Evolutionary conservation across 1,284 basidiomycete species (phyloP), one percentile per base, ranked within the genome.

Genomic region (Ustilago sp.): DNA sequence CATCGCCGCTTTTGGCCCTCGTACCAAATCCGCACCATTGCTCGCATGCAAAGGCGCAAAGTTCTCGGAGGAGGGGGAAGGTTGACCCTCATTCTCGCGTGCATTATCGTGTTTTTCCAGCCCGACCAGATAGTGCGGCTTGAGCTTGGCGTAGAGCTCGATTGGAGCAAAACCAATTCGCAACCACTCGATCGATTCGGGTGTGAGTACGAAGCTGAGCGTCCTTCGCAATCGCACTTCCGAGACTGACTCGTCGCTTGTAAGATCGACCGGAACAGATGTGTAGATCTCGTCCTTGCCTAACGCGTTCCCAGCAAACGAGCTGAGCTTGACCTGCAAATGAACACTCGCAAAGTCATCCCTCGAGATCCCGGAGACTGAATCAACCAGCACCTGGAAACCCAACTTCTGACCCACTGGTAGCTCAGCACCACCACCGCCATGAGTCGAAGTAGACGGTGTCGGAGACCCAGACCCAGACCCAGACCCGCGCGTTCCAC

Each of bases 251-350:
- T 64, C 70, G 13, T 79, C 65, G 48, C 47, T 57, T 7, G 41
- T 59, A 35, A 71, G 65, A 56, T 83, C 81, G 23, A 73, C 66
- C 4, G 80, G 80, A 8, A 78, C 67, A 38, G 80, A 82, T 0
- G 80, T 65, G 63, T 76, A 82, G 36, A 78, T 60, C 28, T 82
- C 79, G 48, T 82, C 81, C 53, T 73, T 71, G 34, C 67, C 54
- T 15, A 75, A 48, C 28, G 45, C 59, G 17, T 75, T 76, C 12
- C 80, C 82, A 5, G 77, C 77, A 56, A 83, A 72, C 32, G 79
- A 70, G 57, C 75, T 74, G 38, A 83, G 70, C 50, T 81, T 72
- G 50, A 82, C 72, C 43, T 83, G 82, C 19, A 80, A 39, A 56
- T 83, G 82, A 4, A 83, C 34, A 45, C 67, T 66, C 0, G 57